Evolutionary conservation across 305 asterid genomes (phyloP), one percentile per base, ranked within the genome.

Genomic region (Withania somnifera): DNA sequence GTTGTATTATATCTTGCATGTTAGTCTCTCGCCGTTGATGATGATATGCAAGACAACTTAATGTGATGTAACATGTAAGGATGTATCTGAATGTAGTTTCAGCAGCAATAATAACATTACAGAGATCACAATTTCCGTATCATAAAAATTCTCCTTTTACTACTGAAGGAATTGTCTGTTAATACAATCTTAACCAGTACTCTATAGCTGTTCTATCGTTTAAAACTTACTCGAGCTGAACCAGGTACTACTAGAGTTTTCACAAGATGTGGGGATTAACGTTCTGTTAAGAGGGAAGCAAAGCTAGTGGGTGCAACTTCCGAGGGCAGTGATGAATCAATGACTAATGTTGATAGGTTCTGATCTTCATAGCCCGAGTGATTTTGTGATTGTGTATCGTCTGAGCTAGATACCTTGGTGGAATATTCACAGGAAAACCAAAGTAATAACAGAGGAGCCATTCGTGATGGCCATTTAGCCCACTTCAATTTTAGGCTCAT

Each of bases 1-100:
- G 40, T 88, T 86, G 90, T 87, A 86, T 57, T 82, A 81, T 80
- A 58, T 40, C 60, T 52, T 67, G 79, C 79, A 50, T 47, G 58
- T 15, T 51, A 51, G 36, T 75, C 36, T 47, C 80, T 75, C 28
- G 9, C 61, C 1, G 38, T 11, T 51, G 45, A 50, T 30, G 63
- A 42, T 28, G 17, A 51, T 51, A 76, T 17, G 63, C 47, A 76
- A 76, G 80, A 28, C 47, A 51, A 51, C 80, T 28, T 28, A 51
- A 76, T 26, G 63, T 76, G 60, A 20, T 76, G 63, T n/a, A n/a
- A n/a, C n/a, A n/a, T n/a, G n/a, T 76, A 76, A 76, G 80, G 51
- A 76, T 51, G 80, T 76, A 51, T 75, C 22, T 75, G 63, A 36
- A 8, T 50, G 80, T 76, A 51, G 63, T 76, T 75, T 76, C 80